Percentiles rank a stretch among this genome's conserved stretches.
phyloP scores from a whole-genome alignment of 164 flowering plant species.

The Santalum album region DNA sequence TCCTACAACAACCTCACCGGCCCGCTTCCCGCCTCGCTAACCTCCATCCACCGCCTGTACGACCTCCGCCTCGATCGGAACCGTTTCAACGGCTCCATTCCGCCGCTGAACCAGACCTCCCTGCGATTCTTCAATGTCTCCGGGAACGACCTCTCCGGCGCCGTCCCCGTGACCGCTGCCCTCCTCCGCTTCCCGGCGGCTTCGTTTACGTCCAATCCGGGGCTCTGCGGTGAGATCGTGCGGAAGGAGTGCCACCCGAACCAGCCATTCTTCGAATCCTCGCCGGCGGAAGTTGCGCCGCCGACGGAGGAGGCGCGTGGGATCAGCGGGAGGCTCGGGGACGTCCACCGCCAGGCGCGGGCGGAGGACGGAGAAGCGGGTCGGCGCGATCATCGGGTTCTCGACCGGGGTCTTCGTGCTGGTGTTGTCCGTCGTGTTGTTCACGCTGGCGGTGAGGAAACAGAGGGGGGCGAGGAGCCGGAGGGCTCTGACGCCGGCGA shows the following conservation, averaged over 20 bases:
- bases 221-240: conserved; percentile 73
- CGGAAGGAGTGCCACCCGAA: conserved; percentile 39
- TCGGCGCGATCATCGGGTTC: conserved; percentile 31
- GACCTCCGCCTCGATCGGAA: conserved; percentile 57
- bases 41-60: conserved; percentile 32
- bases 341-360: conserved; percentile 21
- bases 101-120: conserved; percentile 67
- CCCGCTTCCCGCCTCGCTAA: conserved; percentile 33
- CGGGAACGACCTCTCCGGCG: conserved; percentile 52
- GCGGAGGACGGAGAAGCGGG: conserved; percentile 20
- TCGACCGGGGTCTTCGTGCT: conserved; percentile 24
- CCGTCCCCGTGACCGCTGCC: conserved; percentile 52
- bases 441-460: conserved; percentile 20
- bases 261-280: conserved; percentile 38
- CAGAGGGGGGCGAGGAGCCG: conserved; percentile 14
- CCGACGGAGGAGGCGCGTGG: conserved; percentile 17
- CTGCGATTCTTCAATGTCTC: conserved; percentile 63
- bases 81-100: conserved; percentile 58
- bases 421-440: conserved; percentile 21
- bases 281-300: conserved; percentile 16
- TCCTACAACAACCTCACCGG: conserved; percentile 61
- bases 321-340: no score
- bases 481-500: conserved; percentile 6
- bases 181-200: conserved; percentile 33
- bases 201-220: conserved; percentile 43